Base-by-base conservation (phyloP, 371 early-diverging fungal species). In the Paraphysoderma sedebokerense region DNA sequence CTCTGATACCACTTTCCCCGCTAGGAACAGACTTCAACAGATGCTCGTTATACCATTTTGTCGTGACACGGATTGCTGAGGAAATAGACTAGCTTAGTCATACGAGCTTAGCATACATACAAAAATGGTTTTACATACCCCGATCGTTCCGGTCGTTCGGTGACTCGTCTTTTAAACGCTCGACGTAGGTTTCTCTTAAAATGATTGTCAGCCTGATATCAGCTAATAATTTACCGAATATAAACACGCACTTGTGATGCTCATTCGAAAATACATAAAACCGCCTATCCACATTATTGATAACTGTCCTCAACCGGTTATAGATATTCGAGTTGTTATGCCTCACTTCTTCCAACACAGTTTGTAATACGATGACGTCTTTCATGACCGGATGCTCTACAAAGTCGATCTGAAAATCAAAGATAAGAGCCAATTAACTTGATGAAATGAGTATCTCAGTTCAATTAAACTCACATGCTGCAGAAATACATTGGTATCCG, bases 201-300 rank as follows among this genome's bases (percentile, higher is more conserved):
- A 29, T 17, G 31, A 5, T 13, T 5, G 23, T 54, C 24, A 47
- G 54, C 23, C 9, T 0, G 39, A 26, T 5, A 4, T 30, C 31
- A 13, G 17, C 40, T 26, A 9, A 9, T 9, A 3, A 35, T 11
- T 17, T 41, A 36, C 12, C 13, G 17, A 2, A 11, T 5, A 39
- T 3, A 12, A 11, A 30, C 15, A 39, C 51, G 30, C 59, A 79
- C 68, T 77, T 61, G 64, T 86, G 84, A 52, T 88, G 87, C 53
- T 96, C 95, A 63, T 96, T 93, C 6, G 85, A 85, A 66, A 96
- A 93, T 28, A 91, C 79, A 52, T 76, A 86, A 56, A 88, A 86
- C 9, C 72, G 70, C 38, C 81, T 72, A 17, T 70, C 70, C 30
- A 64, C 67, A 50, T 87, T 81, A 17, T 64, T 61, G 12, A 83